These are phyloP conservation scores for Hypoxylon sp. DNA, from an alignment of 2,329 filamentous ascomycete species.

Conservation along the genomic window DNA sequence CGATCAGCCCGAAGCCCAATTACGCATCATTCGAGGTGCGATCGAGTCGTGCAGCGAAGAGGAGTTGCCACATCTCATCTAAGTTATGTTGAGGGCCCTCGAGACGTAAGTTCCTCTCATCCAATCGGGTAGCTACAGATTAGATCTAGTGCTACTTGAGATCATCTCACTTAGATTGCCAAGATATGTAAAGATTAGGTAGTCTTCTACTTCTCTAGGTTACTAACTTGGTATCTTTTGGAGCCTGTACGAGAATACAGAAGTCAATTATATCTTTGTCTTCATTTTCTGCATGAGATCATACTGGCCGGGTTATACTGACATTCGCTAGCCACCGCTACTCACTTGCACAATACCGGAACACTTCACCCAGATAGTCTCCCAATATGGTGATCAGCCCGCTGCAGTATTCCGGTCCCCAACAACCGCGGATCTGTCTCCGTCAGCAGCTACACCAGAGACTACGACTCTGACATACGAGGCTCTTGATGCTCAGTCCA, in stretches of 20 bases:
- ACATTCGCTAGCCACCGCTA: constrained; percentile 71
- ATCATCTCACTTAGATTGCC: not conserved
- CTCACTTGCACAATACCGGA: constrained; percentile 78
- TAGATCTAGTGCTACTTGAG: not conserved
- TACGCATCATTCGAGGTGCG: not conserved
- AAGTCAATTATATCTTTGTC: too few relatives aligned
- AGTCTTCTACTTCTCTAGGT: not conserved
- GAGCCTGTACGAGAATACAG: not conserved
- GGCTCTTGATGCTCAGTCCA: constrained; percentile 81
- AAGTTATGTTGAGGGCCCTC: constrained; percentile 54
- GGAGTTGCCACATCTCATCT: constrained; percentile 48
- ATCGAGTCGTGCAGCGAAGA: constrained; percentile 36
- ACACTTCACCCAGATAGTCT: constrained; percentile 78
- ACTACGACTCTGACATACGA: constrained; percentile 82
- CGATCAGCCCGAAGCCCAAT: not conserved
- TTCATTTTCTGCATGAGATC: not conserved
- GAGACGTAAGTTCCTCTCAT: constrained; percentile 48
- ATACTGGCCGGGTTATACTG: constrained; percentile 13
- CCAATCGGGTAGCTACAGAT: not conserved
- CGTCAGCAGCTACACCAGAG: constrained; percentile 63
- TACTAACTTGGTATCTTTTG: not conserved
- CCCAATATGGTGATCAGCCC: constrained; percentile 72
- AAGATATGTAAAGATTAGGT: not conserved
- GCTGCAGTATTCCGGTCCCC: constrained; percentile 70
- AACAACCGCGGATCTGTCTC: constrained; percentile 42